Evolutionary conservation across 1,139 yeast genomes (phyloP).

Genomic region (Yamadazyma oceani): DNA sequence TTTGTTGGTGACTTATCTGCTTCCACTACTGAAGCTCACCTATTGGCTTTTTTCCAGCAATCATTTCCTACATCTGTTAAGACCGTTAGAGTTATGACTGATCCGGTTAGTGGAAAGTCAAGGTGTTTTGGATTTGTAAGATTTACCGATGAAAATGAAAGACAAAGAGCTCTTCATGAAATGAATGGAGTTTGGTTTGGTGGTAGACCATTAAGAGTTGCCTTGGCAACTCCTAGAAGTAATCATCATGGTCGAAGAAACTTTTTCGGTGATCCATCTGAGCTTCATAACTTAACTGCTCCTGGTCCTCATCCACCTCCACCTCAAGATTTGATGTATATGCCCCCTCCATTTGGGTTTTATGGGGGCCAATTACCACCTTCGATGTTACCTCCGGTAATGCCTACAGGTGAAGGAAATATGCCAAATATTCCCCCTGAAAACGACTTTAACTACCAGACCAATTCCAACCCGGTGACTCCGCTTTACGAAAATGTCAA

Average conservation of each 20-base stretch:
- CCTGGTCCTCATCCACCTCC: conserved; percentile 5
- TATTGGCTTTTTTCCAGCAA: conserved; percentile 64
- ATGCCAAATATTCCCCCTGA: neutral
- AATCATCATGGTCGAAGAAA: conserved; percentile 11
- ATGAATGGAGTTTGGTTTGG: conserved; percentile 78
- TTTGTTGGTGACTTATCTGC: conserved; percentile 83
- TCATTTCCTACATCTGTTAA: conserved; percentile 61
- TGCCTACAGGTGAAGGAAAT: neutral
- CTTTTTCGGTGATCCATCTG: conserved; percentile 4
- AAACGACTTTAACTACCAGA: neutral
- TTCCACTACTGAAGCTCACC: conserved; percentile 67
- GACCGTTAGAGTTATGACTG: conserved; percentile 75
- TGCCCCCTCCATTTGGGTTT: conserved; percentile 15
- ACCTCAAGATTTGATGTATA: conserved; percentile 18
- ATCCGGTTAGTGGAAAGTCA: conserved; percentile 68
- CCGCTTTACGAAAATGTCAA: too few relatives aligned
- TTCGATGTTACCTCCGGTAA: neutral
- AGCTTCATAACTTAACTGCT: conserved; percentile 6
- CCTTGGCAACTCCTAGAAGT: conserved; percentile 62
- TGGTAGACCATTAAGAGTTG: conserved; percentile 72
- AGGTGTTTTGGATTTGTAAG: conserved; percentile 79
- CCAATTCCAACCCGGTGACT: too few relatives aligned
- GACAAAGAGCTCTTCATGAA: conserved; percentile 62
- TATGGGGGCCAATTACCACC: conserved; percentile 4
- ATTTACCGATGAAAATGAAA: conserved; percentile 61